These are phyloP conservation scores for Lentinula guzmanii DNA, from an alignment of 768 basidiomycete genomes.

Conservation along the genomic window DNA sequence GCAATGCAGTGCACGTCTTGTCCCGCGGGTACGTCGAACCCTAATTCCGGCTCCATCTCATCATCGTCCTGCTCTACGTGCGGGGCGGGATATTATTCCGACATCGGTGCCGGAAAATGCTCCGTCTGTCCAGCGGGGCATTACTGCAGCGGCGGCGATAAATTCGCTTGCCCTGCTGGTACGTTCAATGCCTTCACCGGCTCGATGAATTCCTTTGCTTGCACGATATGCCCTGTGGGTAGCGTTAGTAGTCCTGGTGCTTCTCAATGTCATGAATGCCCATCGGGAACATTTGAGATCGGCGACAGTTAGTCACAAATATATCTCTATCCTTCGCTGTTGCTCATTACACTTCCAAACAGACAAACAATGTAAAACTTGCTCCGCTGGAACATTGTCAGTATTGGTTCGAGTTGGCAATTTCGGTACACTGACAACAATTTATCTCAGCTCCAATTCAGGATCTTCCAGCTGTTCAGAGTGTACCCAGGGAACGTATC, in stretches of 20 bases:
- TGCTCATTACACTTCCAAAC: neutral
- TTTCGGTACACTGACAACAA: neutral
- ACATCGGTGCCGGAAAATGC: neutral
- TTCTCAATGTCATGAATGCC: neutral
- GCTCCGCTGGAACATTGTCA: neutral
- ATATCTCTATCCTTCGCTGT: rapidly evolving
- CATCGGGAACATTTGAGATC: neutral
- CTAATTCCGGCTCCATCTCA: neutral
- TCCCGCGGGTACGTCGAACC: neutral
- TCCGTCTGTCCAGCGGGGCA: neutral
- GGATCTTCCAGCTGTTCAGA: neutral
- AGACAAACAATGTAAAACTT: neutral
- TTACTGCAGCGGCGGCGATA: neutral
- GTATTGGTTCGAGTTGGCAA: neutral
- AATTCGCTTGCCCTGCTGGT: neutral
- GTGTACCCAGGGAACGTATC: neutral
- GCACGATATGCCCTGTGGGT: neutral
- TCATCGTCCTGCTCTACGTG: neutral
- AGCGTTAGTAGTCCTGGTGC: neutral
- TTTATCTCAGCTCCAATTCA: neutral
- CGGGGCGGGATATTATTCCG: neutral
- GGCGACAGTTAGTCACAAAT: neutral
- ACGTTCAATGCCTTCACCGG: neutral
- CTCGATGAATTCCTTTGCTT: neutral
- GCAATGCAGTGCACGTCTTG: neutral